Base-by-base conservation (phyloP, 495 filamentous ascomycete genomes). In the Melanomma pulvis-pyrius region DNA sequence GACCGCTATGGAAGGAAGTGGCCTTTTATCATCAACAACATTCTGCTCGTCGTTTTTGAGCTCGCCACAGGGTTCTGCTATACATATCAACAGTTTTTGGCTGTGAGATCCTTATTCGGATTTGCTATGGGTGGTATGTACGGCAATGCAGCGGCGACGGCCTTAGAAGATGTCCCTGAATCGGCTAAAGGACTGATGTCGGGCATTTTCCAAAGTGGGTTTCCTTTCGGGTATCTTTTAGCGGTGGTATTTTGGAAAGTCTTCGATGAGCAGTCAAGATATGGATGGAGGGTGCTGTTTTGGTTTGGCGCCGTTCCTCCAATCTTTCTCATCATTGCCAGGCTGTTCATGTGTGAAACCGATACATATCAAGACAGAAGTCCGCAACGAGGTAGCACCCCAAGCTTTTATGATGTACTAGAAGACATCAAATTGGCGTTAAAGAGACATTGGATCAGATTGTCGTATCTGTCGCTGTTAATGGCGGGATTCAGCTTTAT, bases 401-500 rank as follows among this genome's bases (percentile, higher is more conserved):
- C 78, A 34, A 88, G 85, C 1, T 93, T 93, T 74, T 12, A 12
- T 12, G 30, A 34, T 34, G 30, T 5, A 12, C 26, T 93, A 12
- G 75, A 79, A 0, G 90, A 93, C 74, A 90, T 89, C 28, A 88
- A 88, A 68, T 85, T 92, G 0, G 90, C 89, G 0, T 65, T 94
- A 11, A 85, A 83, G 67, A 82, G 83, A 11, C 89, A 96, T 73
- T 93, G 91, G 91, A 55, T 91, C 19, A 74, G 93, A 8, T 78
- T 93, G 34, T 77, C 86, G 47, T 96, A 96, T 74, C 76, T 93
- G 28, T 89, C 93, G 21, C 75, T 93, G 24, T 79, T 96, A 17
- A 93, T 93, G 91, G 85, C 91, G 4, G 91, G 91, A 0, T 93
- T 96, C 82, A 93, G 92, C 75, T 93, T 93, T 75, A 91, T 93